A percentile compares a stretch with the other conserved stretches of the same genome.
Evolutionary conservation across 2,329 filamentous ascomycete genomes (phyloP).

Genomic region (Penicillium sumatraense): DNA sequence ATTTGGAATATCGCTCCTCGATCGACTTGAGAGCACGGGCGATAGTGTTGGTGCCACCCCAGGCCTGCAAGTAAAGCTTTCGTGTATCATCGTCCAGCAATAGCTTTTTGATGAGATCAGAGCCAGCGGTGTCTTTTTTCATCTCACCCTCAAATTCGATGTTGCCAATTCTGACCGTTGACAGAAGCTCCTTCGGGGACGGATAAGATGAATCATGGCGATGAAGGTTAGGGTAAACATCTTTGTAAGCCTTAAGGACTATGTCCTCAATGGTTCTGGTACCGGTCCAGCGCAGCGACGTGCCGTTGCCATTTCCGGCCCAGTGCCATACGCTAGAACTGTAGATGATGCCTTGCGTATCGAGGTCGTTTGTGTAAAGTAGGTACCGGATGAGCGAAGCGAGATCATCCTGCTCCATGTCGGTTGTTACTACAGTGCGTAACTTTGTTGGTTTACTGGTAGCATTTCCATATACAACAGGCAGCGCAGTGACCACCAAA

Average conservation of each 20-base stretch:
- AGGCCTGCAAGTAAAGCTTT: conserved; percentile 21
- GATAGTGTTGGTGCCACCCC: conserved; percentile 24
- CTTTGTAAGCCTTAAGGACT: conserved; percentile 13
- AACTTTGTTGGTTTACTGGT: neutral
- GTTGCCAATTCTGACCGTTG: conserved; percentile 14
- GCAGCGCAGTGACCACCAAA: neutral
- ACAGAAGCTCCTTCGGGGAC: conserved; percentile 12
- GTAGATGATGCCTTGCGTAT: conserved; percentile 26
- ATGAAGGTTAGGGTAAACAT: conserved; percentile 15
- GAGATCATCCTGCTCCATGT: conserved; percentile 19
- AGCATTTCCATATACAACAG: neutral
- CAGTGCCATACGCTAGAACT: conserved; percentile 24
- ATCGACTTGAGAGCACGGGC: conserved; percentile 21
- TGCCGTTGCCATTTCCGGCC: conserved; percentile 24
- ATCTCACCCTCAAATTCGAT: conserved; percentile 20
- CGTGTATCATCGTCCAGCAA: conserved; percentile 20
- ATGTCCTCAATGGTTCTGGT: conserved; percentile 15
- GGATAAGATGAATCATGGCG: conserved; percentile 16
- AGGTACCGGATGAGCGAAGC: conserved; percentile 16
- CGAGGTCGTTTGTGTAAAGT: conserved; percentile 26
- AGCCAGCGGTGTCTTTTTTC: conserved; percentile 13
- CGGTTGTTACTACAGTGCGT: conserved; percentile 16
- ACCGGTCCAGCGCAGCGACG: conserved; percentile 15
- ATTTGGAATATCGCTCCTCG: conserved; percentile 7
- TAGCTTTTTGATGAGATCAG: conserved; percentile 7